Evolutionary conservation across 1,139 yeast genomes (phyloP), one percentile per base, ranked within the genome.

Genomic region (Scheffersomyces illinoinensis): DNA sequence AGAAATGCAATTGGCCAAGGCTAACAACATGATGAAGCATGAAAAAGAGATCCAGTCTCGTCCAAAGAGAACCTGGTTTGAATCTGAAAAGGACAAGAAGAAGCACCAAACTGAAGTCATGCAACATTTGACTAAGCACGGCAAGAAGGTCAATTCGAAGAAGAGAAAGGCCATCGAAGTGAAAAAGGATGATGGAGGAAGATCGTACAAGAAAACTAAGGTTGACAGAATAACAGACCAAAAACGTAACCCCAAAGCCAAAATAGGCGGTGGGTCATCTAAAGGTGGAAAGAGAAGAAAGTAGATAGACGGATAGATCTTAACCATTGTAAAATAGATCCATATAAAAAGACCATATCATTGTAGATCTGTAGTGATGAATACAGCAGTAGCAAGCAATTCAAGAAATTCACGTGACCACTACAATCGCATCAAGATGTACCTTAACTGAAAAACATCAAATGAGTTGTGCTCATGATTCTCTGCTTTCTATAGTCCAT

Each of bases 51-150:
- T 95, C 70, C 85, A 86, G 65, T 79, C 97, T 1, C 85, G 98
- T 69, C 99, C 99, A 46, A 92, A 86, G 76, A 87, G 99, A 78
- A 95, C 99, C 0, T 95, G 99, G 99, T 95, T 95, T 75, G 96
- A 91, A 73, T 77, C 85, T 51, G 93, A 89, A 62, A 78, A 82
- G 63, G 96, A 91, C 50, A 66, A 66, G 62, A 86, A 85, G 66
- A 66, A 68, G 57, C 68, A 72, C 59, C 68, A 68, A 60, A 76
- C 81, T 51, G 84, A 79, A 59, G 83, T 77, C 18, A 69, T 80
- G 69, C 85, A 82, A 55, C 79, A 78, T 52, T 70, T 82, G 59
- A 75, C 81, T 18, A 81, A 82, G 62, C 81, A 76, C 54, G 83
- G 83, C 56, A 77, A 76, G 63, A 75, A 75, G 68, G 68, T 72